Evolutionary conservation across 139 green algal species (phyloP).

Genomic region (Chlamydomonas asymmetrica): DNA sequence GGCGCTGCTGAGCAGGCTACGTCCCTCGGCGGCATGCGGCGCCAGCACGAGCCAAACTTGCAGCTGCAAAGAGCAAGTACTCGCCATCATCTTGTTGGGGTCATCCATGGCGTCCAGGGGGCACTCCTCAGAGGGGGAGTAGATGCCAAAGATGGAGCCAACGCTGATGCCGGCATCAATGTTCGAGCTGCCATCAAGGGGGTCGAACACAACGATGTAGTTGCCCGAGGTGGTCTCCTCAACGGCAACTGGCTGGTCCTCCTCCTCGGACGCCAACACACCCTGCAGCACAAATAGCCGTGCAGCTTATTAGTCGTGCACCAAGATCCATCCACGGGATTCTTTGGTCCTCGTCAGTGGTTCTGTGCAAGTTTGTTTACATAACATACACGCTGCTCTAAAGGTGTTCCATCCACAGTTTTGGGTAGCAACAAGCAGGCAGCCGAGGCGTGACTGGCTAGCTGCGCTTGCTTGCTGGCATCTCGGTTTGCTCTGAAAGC

Average conservation of each 20-base stretch:
- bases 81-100: conserved; percentile 59
- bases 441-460: too few relatives aligned
- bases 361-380: too few relatives aligned
- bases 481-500: too few relatives aligned
- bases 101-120: conserved; percentile 78
- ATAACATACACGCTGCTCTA: too few relatives aligned
- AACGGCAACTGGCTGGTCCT: conserved; percentile 93
- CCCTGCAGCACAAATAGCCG: conserved; percentile 56
- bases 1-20: background rate
- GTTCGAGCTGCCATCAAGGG: conserved; percentile 97
- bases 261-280: conserved; percentile 95
- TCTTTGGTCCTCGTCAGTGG: too few relatives aligned
- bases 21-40: background rate
- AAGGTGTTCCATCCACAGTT: too few relatives aligned
- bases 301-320: too few relatives aligned
- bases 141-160: conserved; percentile 97
- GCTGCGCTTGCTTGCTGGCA: too few relatives aligned
- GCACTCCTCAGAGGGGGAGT: conserved; percentile 86
- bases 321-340: too few relatives aligned
- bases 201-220: conserved; percentile 98
- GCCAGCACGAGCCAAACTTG: background rate
- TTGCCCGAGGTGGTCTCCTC: conserved; percentile 95
- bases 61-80: background rate
- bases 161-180: conserved; percentile 96
- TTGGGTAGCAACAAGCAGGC: too few relatives aligned